Evolutionary conservation across 176 grass and related monocot species (phyloP).

Genomic region (Oryza australiensis): DNA sequence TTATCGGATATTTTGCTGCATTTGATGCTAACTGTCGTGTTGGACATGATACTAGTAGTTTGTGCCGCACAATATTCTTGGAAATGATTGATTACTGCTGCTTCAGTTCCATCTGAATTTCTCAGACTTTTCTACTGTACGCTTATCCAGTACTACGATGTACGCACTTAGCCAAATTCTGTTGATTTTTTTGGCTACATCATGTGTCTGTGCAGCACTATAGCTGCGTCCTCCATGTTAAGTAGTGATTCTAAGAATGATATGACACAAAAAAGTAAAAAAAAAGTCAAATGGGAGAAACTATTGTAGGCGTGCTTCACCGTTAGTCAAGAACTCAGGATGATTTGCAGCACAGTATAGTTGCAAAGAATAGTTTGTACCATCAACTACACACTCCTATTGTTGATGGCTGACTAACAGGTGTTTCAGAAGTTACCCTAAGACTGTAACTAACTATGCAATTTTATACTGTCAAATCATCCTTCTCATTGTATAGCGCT

Average conservation of each 20-base stretch:
- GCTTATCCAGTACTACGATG: background rate
- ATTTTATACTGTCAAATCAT: no score
- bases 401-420: background rate
- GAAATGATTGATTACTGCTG: background rate
- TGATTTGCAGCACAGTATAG: background rate
- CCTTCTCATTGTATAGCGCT: no score
- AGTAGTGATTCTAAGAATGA: background rate
- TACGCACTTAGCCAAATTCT: background rate
- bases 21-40: background rate
- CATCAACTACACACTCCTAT: background rate
- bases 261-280: background rate
- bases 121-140: background rate
- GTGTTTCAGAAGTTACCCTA: background rate
- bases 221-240: background rate
- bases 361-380: background rate
- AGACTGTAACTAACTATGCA: background rate
- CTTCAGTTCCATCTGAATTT: background rate
- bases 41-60: background rate
- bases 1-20: background rate
- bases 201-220: background rate
- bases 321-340: background rate
- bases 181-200: background rate
- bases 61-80: background rate
- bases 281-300: background rate
- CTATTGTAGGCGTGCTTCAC: background rate